Base-by-base conservation (phyloP, 2,329 filamentous ascomycete species). In the Aspergillus sp. region DNA sequence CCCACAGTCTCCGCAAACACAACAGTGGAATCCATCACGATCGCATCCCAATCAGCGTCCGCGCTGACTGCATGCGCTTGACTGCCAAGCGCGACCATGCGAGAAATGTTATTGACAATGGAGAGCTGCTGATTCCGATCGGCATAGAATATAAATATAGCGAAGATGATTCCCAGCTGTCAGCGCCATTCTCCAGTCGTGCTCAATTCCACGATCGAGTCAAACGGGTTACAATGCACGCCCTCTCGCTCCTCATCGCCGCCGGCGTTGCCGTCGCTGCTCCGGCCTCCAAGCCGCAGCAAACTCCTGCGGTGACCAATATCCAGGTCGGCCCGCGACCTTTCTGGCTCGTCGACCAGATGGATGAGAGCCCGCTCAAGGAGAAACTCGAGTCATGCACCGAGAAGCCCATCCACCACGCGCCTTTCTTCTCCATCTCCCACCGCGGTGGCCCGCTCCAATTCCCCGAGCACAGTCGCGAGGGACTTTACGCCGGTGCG, bases 261-360 rank as follows among this genome's bases (percentile, higher is more conserved):
- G 59, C 56, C 3, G 53, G 62, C 30, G 22, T 60, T 34, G 57
- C 54, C 22, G 55, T 50, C 34, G 62, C 62, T 12, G 55, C 59
- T 8, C 59, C 61, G 3, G 56, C 59, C 17, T 49, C 44, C 48
- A 55, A 44, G 41, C 41, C 45, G 55, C 32, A 48, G 24, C 26
- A 43, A 30, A 12, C 32, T 34, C 17, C 43, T 32, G 43, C 43
- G 5, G 44, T 62, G 30, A 62, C 57, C 51, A 63, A 64, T 51
- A 64, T 64, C 53, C 62, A 64, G 43, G 62, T 64, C 32, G 62
- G 62, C 4, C 60, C 60, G 13, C 58, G 62, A 13, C 62, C 62
- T n/a, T 64, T 58, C 56, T 64, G 55, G 47, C 60, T 64, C 11
- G 41, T 64, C 3, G 58, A 64, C 45, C 56, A 59, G 20, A 64